phyloP scores from a whole-genome alignment of 2,329 filamentous ascomycete species.

The Cladosporium velox region DNA sequence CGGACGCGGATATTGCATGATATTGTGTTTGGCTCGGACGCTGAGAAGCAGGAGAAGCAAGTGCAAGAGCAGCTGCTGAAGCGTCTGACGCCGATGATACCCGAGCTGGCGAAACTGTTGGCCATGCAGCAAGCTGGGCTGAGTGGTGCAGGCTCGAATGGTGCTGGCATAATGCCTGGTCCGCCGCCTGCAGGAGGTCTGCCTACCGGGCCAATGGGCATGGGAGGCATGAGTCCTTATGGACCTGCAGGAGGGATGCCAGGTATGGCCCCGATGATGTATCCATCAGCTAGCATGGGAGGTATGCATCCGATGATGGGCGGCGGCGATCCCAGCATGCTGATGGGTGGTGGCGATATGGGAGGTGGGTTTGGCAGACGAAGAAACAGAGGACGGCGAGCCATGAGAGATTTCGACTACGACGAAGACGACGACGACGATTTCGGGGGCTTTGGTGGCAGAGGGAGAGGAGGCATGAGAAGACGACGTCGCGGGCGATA shows the following conservation, averaged over 20 bases:
- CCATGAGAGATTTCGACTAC: neutral
- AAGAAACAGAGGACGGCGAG: slow-evolving; percentile 7
- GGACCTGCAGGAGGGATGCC: neutral
- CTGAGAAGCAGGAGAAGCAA: slow-evolving; percentile 30
- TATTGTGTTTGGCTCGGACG: slow-evolving; percentile 30
- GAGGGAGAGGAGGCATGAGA: slow-evolving; percentile 11
- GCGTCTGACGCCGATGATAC: slow-evolving; percentile 30
- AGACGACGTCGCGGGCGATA: slow-evolving; percentile 22
- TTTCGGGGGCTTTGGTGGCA: slow-evolving; percentile 10
- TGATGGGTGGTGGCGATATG: slow-evolving; percentile 19
- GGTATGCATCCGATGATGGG: slow-evolving; percentile 22
- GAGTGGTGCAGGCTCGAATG: neutral
- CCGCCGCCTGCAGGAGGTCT: neutral
- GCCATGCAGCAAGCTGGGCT: slow-evolving; percentile 15
- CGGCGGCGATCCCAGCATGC: slow-evolving; percentile 21
- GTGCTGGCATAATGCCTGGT: slow-evolving; percentile 11
- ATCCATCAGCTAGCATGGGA: slow-evolving; percentile 1
- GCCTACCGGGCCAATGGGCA: neutral
- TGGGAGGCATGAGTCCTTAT: neutral
- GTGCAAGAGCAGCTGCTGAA: slow-evolving; percentile 30
- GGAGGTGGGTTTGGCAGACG: slow-evolving; percentile 21
- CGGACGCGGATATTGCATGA: slow-evolving; percentile 25
- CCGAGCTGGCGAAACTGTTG: slow-evolving; percentile 29
- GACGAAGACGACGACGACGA: slow-evolving; percentile 25
- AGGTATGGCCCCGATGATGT: slow-evolving; percentile 2